Conservation (phyloP, 2,329 filamentous ascomycete genomes). For the Ceratocystis alfenasii region DNA sequence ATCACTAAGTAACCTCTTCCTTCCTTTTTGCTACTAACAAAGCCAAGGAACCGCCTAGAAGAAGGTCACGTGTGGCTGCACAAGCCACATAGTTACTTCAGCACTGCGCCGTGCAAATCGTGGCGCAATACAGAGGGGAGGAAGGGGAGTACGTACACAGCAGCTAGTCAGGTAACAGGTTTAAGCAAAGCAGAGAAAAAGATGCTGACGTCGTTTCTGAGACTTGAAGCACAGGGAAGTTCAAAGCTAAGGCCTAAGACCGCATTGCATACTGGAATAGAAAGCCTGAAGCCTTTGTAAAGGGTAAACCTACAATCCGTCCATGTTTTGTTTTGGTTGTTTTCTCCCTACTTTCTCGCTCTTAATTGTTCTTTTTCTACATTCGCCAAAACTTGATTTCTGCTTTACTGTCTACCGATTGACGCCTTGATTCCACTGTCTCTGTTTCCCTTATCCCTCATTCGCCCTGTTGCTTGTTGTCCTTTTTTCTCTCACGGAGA, state of each 20-base stretch:
- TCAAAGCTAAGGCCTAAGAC: conserved; percentile 4
- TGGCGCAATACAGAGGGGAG: conserved; percentile 4
- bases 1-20: neutral
- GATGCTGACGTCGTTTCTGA: conserved; percentile 11
- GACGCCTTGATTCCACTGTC: neutral
- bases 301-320: neutral
- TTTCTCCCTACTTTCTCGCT: conserved; percentile 2
- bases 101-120: neutral
- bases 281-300: neutral
- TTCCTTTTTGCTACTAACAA: neutral
- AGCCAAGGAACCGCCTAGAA: neutral
- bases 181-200: neutral
- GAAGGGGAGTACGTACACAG: neutral
- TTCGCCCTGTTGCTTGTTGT: conserved; percentile 2
- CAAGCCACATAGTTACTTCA: neutral
- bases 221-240: neutral
- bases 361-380: neutral
- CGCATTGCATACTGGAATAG: neutral
- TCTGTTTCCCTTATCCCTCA: neutral
- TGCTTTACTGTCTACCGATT: neutral
- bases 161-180: neutral
- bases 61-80: conserved; percentile 1
- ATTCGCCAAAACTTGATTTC: neutral
- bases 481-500: neutral
- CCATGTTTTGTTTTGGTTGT: conserved; percentile 1